Evolutionary conservation across 441 rosid genomes (phyloP).

Genomic region (Arabidopsis lyrata): DNA sequence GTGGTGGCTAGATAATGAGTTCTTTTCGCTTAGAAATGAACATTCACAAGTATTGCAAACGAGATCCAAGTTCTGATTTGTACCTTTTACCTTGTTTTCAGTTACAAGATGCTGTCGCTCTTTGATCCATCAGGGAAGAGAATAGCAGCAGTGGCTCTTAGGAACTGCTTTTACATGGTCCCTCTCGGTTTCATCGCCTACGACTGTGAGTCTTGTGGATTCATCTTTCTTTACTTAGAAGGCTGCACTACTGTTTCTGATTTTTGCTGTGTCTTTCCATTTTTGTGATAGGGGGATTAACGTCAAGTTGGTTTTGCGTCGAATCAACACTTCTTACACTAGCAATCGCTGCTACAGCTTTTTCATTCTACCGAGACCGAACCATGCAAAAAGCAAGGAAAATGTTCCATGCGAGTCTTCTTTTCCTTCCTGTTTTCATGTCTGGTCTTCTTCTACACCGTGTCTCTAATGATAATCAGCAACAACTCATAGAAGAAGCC

Average conservation of each 20-base stretch:
- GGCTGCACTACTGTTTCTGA: neutral
- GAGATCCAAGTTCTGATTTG: neutral
- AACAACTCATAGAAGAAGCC: slow-evolving; percentile 42
- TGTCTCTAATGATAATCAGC: slow-evolving; percentile 45
- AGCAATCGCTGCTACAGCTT: slow-evolving; percentile 81
- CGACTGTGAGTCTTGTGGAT: slow-evolving; percentile 69
- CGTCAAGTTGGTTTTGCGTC: slow-evolving; percentile 82
- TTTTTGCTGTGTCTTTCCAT: slow-evolving; percentile 4
- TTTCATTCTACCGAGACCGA: slow-evolving; percentile 73
- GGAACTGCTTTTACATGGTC: slow-evolving; percentile 90
- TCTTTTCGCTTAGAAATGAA: neutral
- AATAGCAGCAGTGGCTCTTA: slow-evolving; percentile 78
- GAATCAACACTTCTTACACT: slow-evolving; percentile 78
- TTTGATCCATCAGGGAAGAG: slow-evolving; percentile 85
- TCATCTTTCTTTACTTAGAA: neutral
- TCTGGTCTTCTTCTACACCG: slow-evolving; percentile 81
- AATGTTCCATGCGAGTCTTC: slow-evolving; percentile 88
- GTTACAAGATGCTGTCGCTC: slow-evolving; percentile 92
- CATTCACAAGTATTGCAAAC: neutral
- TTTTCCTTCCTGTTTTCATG: slow-evolving; percentile 94
- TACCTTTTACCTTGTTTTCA: slow-evolving; percentile 41
- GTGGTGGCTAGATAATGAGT: slow-evolving; percentile 9
- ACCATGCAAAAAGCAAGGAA: slow-evolving; percentile 77
- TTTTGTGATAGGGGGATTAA: slow-evolving; percentile 70
- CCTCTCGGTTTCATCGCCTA: slow-evolving; percentile 87